Base-by-base conservation (phyloP, 495 filamentous ascomycete species). In the Ascodesmis nigricans region DNA sequence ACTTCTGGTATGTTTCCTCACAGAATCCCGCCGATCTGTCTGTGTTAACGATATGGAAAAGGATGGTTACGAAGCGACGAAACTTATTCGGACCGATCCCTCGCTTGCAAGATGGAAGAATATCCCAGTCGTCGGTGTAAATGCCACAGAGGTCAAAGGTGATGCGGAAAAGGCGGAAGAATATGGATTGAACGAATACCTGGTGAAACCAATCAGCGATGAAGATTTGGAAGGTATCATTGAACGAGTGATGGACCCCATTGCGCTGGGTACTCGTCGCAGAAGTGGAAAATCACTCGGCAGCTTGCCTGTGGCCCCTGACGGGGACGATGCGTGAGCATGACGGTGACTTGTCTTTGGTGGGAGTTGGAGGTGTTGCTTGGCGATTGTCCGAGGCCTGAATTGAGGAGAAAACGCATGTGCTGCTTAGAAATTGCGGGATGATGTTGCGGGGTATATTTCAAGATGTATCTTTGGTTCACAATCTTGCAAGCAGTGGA, bases 11-110 rank as follows among this genome's bases (percentile, higher is more conserved):
- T 1, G 42, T 41, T 21, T 24, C 19, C 3, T 9, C 1, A 10
- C 27, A 23, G 2, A 35, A 3, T n/a, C n/a, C 16, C 25, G 10
- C 2, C 10, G 1, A 17, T 5, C 8, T 17, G 8, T 0, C 9
- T 20, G 14, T 22, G 3, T 21, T 11, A 7, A 16, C 29, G 17
- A 31, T 20, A 21, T 3, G 3, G 8, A 5, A 36, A 9, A 50
- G 47, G 33, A 50, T 6, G 43, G 48, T 13, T 50, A 35, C 11
- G 46, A 50, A 33, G 36, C 47, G 4, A 46, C 47, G n/a, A 20
- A 39, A 5, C 23, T 36, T 5, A 44, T 47, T 10, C 47, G 48
- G 1, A 43, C 27, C 16, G 39, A 41, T 19, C 29, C 40, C 7
- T 22, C 23, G 11, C 20, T 41, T 6, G 34, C 30, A 13, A 21